A percentile compares a stretch with the other conserved stretches of the same genome.
These are phyloP conservation scores for Chloromonas sp. DNA, from an alignment of 163 green algal genomes.

Conservation along the genomic window DNA sequence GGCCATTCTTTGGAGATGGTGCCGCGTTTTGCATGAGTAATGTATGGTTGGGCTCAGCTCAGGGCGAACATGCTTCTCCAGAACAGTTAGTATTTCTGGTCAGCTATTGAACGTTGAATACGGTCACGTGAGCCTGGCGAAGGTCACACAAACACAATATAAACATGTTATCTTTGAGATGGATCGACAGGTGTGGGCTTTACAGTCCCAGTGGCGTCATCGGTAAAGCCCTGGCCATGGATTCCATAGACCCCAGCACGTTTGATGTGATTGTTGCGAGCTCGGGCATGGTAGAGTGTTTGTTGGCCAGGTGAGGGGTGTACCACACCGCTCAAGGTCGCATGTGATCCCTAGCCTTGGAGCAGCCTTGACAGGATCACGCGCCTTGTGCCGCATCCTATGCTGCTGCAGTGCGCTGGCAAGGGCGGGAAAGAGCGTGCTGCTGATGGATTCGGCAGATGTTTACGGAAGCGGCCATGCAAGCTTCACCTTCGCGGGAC, in stretches of 20 bases:
- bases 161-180: too few relatives aligned
- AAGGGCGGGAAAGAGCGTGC: not conserved
- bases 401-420: not conserved
- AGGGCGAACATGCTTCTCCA: too few relatives aligned
- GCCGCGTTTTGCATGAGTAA: too few relatives aligned
- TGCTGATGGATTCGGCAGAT: not conserved
- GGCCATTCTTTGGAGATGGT: too few relatives aligned
- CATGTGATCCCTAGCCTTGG: not conserved
- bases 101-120: too few relatives aligned
- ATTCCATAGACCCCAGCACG: not conserved
- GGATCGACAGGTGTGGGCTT: too few relatives aligned
- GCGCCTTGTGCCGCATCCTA: not conserved
- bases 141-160: too few relatives aligned
- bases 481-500: not conserved
- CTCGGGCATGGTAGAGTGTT: not conserved
- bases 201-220: too few relatives aligned
- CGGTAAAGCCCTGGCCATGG: too few relatives aligned
- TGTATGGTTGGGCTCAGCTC: too few relatives aligned
- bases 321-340: not conserved
- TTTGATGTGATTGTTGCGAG: not conserved
- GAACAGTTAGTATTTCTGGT: too few relatives aligned
- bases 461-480: not conserved
- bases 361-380: not conserved
- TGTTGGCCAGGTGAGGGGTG: not conserved
- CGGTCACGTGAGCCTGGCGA: too few relatives aligned